Evolutionary conservation across 2,329 filamentous ascomycete genomes (phyloP), one percentile per base, ranked within the genome.

Genomic region (Stemphylium lycopersici): DNA sequence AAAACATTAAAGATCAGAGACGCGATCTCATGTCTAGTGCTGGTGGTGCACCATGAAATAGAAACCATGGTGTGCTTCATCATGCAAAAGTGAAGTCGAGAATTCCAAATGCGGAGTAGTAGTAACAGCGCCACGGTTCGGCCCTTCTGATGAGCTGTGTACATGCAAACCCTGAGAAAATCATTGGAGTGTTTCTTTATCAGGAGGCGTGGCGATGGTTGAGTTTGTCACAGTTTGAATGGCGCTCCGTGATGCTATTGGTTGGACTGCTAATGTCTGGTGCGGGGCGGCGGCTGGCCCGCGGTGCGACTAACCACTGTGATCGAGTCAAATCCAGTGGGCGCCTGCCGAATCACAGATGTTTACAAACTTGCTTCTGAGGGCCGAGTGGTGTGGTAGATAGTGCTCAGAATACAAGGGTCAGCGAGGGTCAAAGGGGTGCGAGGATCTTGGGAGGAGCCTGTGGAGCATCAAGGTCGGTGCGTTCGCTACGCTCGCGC

Each of bases 181-280:
- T 22, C 12, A 66, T 66, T 64, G 62, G 62, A 36, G 24, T 29
- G 36, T 40, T 36, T 39, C n/a, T 54, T 36, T 46, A 47, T 58
- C 39, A 56, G 20, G 45, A 48, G 55, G 55, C 54, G 50, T 56
- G 33, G 38, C 44, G 52, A 45, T 56, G 56, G 47, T 59, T 55
- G 40, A 55, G 49, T 50, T 49, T 61, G 48, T 61, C 51, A 57
- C 54, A 45, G 37, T 45, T 36, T 26, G 44, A 42, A 55, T 38
- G 36, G 6, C 4, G 26, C 55, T 58, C 49, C 52, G 47, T 11
- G 16, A 20, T 48, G 22, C 36, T 8, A 66, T 66, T 66, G 63
- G 63, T 13, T 22, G 22, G 22, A 6, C 22, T 24, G 22, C 22
- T 24, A 24, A 24, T 24, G 22, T 24, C 3, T 24, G 22, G 22